Percentiles rank a stretch among this genome's conserved stretches.
Evolutionary conservation across 2,329 filamentous ascomycete genomes (phyloP).

Genomic region (Ceratocystis eucalypticola): DNA sequence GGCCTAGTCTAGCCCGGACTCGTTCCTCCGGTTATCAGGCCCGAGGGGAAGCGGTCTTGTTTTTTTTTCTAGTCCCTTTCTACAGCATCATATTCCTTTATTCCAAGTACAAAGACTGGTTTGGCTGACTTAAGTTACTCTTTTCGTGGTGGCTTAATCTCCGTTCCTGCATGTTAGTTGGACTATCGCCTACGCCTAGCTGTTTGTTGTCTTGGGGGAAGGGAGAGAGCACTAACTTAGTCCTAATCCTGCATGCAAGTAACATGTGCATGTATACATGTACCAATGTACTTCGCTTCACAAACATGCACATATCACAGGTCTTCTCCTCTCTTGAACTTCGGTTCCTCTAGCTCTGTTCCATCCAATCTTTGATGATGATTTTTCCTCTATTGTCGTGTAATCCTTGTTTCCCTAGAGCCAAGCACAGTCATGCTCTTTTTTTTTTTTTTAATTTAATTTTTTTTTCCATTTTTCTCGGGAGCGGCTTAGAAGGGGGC

Average conservation of each 20-base stretch:
- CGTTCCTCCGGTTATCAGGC: background rate
- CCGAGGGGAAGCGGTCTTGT: background rate
- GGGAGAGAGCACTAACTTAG: background rate
- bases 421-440: background rate
- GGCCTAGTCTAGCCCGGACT: no score
- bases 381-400: background rate
- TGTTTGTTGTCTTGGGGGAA: no score
- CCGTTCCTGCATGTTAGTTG: background rate
- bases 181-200: constrained; percentile 4
- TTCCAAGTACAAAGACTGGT: background rate
- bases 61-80: background rate
- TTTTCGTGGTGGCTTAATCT: background rate
- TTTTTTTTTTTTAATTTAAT: no score
- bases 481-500: no score
- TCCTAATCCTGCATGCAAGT: background rate
- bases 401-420: background rate
- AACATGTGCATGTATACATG: background rate
- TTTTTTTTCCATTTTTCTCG: no score
- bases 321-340: background rate
- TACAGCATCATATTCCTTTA: background rate
- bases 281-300: background rate
- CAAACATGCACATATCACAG: background rate
- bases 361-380: background rate
- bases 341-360: background rate
- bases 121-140: background rate